phyloP scores from a whole-genome alignment of 2,329 filamentous ascomycete species.

The Alternaria sp. region DNA sequence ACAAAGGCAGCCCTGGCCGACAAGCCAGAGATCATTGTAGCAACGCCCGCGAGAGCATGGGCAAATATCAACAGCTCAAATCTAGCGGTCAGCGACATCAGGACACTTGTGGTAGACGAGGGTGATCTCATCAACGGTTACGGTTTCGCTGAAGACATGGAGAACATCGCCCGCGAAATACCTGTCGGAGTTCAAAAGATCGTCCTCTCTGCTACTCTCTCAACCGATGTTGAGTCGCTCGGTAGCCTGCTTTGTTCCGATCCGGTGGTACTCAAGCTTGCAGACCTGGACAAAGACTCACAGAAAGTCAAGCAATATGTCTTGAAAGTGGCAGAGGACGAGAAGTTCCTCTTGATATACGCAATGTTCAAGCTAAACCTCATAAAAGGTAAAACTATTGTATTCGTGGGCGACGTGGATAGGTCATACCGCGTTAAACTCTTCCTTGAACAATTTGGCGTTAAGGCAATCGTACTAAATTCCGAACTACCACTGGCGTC shows the following conservation, averaged over 20 bases:
- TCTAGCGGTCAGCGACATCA: slow-evolving; percentile 73
- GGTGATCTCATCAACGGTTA: slow-evolving; percentile 93
- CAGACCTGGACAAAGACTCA: slow-evolving; percentile 80
- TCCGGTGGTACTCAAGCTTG: slow-evolving; percentile 80
- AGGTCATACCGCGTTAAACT: slow-evolving; percentile 90
- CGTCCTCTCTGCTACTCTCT: slow-evolving; percentile 92
- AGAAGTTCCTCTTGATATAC: slow-evolving; percentile 92
- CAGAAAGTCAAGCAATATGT: slow-evolving; percentile 85
- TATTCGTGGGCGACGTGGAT: slow-evolving; percentile 87
- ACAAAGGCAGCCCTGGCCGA: slow-evolving; percentile 86
- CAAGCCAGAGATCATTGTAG: slow-evolving; percentile 86
- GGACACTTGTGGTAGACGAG: slow-evolving; percentile 85
- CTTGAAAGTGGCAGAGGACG: slow-evolving; percentile 93
- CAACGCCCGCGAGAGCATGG: slow-evolving; percentile 85
- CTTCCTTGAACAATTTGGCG: slow-evolving; percentile 95
- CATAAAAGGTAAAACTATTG: slow-evolving; percentile 59
- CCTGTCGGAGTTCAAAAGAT: slow-evolving; percentile 89
- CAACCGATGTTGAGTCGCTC: slow-evolving; percentile 83
- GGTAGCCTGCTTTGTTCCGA: slow-evolving; percentile 85
- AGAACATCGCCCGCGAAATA: slow-evolving; percentile 77
- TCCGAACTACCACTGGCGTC: slow-evolving; percentile 94
- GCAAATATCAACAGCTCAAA: slow-evolving; percentile 77
- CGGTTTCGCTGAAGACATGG: slow-evolving; percentile 89
- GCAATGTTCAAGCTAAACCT: slow-evolving; percentile 86
- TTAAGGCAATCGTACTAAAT: slow-evolving; percentile 91